Percentiles rank a stretch among this genome's conserved stretches.
Conservation (phyloP, 306 rosid genomes). For the Clitoria ternatea region DNA sequence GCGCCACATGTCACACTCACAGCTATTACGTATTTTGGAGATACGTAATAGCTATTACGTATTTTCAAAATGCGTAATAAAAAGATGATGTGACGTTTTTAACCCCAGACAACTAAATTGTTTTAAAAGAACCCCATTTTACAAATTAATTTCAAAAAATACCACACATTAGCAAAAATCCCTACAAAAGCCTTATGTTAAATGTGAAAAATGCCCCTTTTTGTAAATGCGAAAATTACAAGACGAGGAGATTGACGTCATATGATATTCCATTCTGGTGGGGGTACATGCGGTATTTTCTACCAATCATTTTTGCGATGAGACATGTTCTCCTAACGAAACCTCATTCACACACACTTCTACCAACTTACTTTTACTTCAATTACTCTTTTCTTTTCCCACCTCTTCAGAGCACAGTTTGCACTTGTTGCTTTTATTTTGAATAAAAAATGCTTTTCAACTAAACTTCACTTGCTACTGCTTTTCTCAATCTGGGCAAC, state of each 20-base stretch:
- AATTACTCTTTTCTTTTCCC: not conserved
- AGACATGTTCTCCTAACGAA: not conserved
- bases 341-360: not conserved
- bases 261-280: not conserved
- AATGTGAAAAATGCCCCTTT: not conserved
- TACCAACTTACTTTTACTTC: not conserved
- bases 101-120: no score
- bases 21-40: no score
- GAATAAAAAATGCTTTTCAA: not conserved
- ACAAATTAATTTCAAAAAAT: no score
- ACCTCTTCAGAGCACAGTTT: not conserved
- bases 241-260: not conserved
- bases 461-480: no score
- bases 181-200: no score
- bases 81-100: no score
- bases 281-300: not conserved
- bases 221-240: not conserved
- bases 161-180: no score
- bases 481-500: constrained; percentile 1
- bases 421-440: no score
- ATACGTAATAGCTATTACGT: no score
- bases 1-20: no score
- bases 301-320: not conserved
- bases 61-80: no score
- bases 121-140: no score